phyloP scores from a whole-genome alignment of 805 yeast genomes.

The Yarrowia yakushimensis region DNA sequence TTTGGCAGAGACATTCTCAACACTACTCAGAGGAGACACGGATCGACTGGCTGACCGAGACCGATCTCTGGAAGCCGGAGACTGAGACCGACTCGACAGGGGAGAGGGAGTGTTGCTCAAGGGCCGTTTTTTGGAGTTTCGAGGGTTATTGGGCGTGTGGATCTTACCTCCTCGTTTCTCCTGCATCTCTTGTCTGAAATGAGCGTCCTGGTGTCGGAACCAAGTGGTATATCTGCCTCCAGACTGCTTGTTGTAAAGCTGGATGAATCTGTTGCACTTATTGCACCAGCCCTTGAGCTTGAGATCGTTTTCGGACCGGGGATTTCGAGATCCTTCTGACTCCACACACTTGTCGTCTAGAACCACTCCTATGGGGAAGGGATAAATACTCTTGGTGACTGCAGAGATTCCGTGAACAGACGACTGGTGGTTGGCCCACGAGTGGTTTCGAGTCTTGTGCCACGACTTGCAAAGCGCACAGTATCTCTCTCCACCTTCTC shows the following conservation, averaged over 20 bases:
- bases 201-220: not conserved
- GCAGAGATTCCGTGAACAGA: not conserved
- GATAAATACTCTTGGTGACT: not conserved
- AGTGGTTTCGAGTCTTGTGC: not conserved
- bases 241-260: not conserved
- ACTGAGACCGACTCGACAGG: not conserved
- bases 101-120: not conserved
- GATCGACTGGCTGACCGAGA: too few relatives aligned
- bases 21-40: too few relatives aligned
- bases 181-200: not conserved
- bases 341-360: not conserved
- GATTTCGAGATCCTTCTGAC: not conserved
- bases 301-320: not conserved
- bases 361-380: not conserved
- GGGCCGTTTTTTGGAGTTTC: not conserved
- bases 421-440: not conserved
- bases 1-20: not conserved
- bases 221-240: not conserved
- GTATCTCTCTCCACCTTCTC: not conserved
- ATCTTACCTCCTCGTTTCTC: not conserved
- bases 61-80: not conserved
- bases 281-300: not conserved
- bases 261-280: not conserved
- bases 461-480: not conserved
- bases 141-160: not conserved